Evolutionary conservation across 192 early-diverging fungal genomes (phyloP), one percentile per base, ranked within the genome.

Genomic region (Coemansia sp.): DNA sequence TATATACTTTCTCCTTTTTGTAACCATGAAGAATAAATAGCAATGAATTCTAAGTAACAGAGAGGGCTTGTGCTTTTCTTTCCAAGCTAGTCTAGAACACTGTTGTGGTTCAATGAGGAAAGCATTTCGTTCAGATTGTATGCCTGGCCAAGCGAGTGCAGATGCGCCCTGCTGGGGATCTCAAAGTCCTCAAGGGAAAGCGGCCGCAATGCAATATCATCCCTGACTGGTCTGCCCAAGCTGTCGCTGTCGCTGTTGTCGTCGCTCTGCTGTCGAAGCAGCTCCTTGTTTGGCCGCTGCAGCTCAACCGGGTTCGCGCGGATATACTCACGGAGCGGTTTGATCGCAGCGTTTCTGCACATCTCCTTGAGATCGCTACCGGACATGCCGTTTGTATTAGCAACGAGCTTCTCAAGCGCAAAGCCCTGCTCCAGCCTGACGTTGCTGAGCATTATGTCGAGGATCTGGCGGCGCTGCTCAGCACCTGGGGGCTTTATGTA

Each of bases 341-440:
- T 86, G 94, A 98, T 97, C 6, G 93, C 95, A 0, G 98, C 96
- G 65, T 93, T 91, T 41, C 98, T 89, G 70, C 98, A 99, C 56
- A 97, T 85, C 69, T 99, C 98, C 86, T 98, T 99, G 74, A 99
- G 81, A 66, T 99, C 98, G 67, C 92, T 94, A 56, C 95, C 94
- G 18, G 94, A 94, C 71, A 88, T 92, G 39, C 93, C 93, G 18
- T 84, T 87, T 6, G 98, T 98, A 38, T 80, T 74, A 15, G 71
- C 47, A 1, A 93, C 92, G 13, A 98, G 79, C 52, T 86, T 77
- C 4, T 84, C 72, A 63, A 90, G 61, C 50, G 91, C 87, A 68
- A 95, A 91, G n/a, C 83, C 83, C 13, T 76, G 67, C 4, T 89
- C 90, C 13, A 97, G 69, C n/a, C 89, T 82, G 52, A 86, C 88